These are phyloP conservation scores for Psilocybe sp. DNA, from an alignment of 768 basidiomycete genomes.

Conservation along the genomic window DNA sequence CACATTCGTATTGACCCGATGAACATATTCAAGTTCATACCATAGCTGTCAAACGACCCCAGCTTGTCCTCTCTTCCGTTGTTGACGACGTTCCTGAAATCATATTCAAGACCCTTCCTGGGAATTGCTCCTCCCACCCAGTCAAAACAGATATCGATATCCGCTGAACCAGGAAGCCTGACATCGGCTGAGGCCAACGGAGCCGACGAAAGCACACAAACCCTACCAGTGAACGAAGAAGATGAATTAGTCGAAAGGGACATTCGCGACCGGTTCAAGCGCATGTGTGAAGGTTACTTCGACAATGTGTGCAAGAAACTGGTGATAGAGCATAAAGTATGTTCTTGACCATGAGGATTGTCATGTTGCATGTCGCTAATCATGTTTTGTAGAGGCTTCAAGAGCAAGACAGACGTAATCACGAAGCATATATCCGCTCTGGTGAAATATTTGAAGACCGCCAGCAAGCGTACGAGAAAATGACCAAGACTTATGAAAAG, in stretches of 20 bases:
- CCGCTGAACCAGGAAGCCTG: constrained; percentile 55
- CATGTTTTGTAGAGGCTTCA: constrained; percentile 68
- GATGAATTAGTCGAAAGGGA: constrained; percentile 84
- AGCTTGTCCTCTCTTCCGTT: constrained; percentile 84
- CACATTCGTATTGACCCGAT: neutral
- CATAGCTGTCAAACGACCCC: constrained; percentile 85
- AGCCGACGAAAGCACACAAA: constrained; percentile 27
- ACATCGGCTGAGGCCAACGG: constrained; percentile 34
- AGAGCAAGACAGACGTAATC: constrained; percentile 95
- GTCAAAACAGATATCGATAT: constrained; percentile 56
- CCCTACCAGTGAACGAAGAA: constrained; percentile 46
- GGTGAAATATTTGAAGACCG: constrained; percentile 99
- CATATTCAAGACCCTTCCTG: constrained; percentile 85
- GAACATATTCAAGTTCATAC: constrained; percentile 9
- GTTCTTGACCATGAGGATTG: constrained; percentile 13
- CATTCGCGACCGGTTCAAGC: constrained; percentile 83
- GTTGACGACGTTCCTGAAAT: constrained; percentile 88
- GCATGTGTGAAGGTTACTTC: constrained; percentile 93
- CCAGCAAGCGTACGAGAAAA: constrained; percentile 98
- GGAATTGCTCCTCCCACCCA: constrained; percentile 58
- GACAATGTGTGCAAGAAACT: constrained; percentile 90
- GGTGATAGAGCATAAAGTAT: constrained; percentile 85
- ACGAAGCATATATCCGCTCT: constrained; percentile 98
- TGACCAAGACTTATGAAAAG: constrained; percentile 95
- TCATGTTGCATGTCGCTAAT: neutral